These are phyloP conservation scores for Phytophthora hibernalis DNA, from an alignment of 352 stramenopile species.

Conservation along the genomic window DNA sequence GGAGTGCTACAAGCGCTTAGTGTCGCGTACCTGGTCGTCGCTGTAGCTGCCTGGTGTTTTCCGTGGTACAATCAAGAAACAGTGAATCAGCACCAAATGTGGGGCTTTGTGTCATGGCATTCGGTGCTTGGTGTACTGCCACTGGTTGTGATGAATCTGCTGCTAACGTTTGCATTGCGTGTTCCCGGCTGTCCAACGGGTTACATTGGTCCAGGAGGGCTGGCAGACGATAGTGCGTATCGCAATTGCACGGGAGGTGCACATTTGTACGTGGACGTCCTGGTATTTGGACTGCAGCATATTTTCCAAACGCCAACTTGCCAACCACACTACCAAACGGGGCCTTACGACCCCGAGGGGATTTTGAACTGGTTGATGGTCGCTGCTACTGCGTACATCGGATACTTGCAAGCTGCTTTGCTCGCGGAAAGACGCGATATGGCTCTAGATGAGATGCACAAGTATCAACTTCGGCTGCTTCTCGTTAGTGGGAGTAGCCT, in stretches of 20 bases:
- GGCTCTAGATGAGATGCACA: slow-evolving; percentile 1
- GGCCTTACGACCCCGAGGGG: slow-evolving; percentile 81
- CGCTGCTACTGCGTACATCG: slow-evolving; percentile 62
- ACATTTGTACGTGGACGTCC: slow-evolving; percentile 72
- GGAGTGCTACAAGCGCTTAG: slow-evolving; percentile 80
- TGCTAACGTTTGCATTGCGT: slow-evolving; percentile 53
- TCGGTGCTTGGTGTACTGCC: slow-evolving; percentile 38
- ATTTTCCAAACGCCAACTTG: slow-evolving; percentile 77
- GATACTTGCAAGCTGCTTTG: slow-evolving; percentile 57
- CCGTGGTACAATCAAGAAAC: background rate
- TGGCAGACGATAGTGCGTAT: slow-evolving; percentile 47
- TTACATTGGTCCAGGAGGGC: slow-evolving; percentile 76
- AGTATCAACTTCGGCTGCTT: slow-evolving; percentile 6
- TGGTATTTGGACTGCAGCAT: slow-evolving; percentile 66
- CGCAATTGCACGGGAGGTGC: slow-evolving; percentile 80
- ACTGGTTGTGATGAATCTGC: slow-evolving; percentile 58
- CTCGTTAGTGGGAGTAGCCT: slow-evolving; percentile 21
- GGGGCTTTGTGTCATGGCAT: slow-evolving; percentile 27
- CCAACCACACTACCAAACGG: slow-evolving; percentile 57
- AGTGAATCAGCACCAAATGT: background rate
- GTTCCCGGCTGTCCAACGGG: slow-evolving; percentile 77
- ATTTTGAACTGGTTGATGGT: slow-evolving; percentile 83
- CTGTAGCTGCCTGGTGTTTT: slow-evolving; percentile 16
- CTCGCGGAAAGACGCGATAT: slow-evolving; percentile 18
- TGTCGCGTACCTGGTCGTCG: slow-evolving; percentile 52